Evolutionary conservation across 495 filamentous ascomycete genomes (phyloP).

Genomic region (Pyrenopolyporus hunteri): DNA sequence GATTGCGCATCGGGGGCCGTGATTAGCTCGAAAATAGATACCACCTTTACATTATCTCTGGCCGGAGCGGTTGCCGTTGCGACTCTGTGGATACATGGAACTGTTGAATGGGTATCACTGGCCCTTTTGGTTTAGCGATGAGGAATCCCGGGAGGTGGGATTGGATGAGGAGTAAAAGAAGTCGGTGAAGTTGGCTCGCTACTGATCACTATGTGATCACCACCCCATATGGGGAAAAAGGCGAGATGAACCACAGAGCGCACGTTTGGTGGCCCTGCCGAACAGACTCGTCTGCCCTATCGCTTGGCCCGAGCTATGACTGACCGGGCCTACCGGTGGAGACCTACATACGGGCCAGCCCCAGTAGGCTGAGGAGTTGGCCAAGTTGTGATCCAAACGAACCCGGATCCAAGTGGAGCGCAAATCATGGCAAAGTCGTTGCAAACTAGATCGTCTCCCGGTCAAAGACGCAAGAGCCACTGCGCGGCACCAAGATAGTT

Average conservation of each 20-base stretch:
- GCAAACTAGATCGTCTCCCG: constrained; percentile 37
- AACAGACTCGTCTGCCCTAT: constrained; percentile 10
- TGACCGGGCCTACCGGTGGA: constrained; percentile 5
- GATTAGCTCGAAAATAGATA: constrained; percentile 20
- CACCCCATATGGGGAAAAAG: constrained; percentile 28
- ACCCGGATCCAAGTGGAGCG: constrained; percentile 11
- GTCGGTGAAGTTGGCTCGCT: constrained; percentile 33
- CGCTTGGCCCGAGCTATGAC: constrained; percentile 2
- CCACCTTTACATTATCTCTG: neutral
- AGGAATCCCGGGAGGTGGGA: constrained; percentile 3
- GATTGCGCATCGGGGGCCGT: constrained; percentile 29
- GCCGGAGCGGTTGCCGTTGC: constrained; percentile 15
- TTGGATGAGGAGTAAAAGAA: constrained; percentile 19
- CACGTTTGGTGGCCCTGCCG: constrained; percentile 11
- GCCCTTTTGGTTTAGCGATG: constrained; percentile 14
- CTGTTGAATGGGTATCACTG: constrained; percentile 20
- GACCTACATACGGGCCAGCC: constrained; percentile 4
- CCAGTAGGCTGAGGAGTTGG: constrained; percentile 5
- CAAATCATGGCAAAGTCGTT: constrained; percentile 12
- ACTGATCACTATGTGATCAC: constrained; percentile 31
- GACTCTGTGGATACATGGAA: constrained; percentile 9
- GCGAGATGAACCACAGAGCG: constrained; percentile 18
- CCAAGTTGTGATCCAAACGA: constrained; percentile 15
- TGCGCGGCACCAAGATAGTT: constrained; percentile 20
- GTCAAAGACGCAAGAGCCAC: constrained; percentile 38